Evolutionary conservation across 2,329 filamentous ascomycete species (phyloP).

Genomic region (Sarocladium brachiariae): DNA sequence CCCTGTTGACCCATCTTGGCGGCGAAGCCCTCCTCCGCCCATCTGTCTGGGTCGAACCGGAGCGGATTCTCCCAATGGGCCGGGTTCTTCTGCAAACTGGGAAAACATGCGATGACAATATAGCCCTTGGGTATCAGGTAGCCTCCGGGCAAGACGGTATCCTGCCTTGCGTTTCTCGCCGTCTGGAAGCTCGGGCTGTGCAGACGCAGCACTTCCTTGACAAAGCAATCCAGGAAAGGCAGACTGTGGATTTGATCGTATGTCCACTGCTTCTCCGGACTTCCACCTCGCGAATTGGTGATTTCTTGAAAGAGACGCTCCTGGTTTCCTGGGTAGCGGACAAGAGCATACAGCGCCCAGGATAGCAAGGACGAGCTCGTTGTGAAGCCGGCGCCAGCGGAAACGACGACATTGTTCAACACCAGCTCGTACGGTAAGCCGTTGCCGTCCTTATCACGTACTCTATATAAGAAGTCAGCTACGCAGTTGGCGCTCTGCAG

Average conservation of each 20-base stretch:
- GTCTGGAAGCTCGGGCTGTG: slow-evolving; percentile 58
- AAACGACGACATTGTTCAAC: slow-evolving; percentile 30
- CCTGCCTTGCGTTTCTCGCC: slow-evolving; percentile 46
- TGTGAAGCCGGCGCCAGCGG: slow-evolving; percentile 52
- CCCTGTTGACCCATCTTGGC: slow-evolving; percentile 38
- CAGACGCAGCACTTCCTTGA: slow-evolving; percentile 54
- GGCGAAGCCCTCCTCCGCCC: slow-evolving; percentile 41
- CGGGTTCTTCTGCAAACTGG: slow-evolving; percentile 46
- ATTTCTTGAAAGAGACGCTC: slow-evolving; percentile 49
- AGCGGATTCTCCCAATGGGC: slow-evolving; percentile 50
- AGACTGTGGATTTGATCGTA: slow-evolving; percentile 41
- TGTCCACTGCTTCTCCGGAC: slow-evolving; percentile 43
- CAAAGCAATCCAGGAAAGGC: slow-evolving; percentile 46
- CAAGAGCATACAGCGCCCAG: slow-evolving; percentile 49
- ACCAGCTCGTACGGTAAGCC: slow-evolving; percentile 37
- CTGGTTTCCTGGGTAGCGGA: slow-evolving; percentile 48
- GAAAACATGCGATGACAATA: slow-evolving; percentile 47
- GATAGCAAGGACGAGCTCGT: slow-evolving; percentile 52
- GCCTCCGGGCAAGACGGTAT: slow-evolving; percentile 52
- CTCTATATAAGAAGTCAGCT: slow-evolving; percentile 46
- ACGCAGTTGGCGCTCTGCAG: slow-evolving; percentile 13
- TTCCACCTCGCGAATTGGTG: slow-evolving; percentile 6
- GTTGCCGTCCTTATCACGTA: slow-evolving; percentile 46
- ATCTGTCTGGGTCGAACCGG: slow-evolving; percentile 52
- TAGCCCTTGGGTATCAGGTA: slow-evolving; percentile 46